Evolutionary conservation across 768 basidiomycete genomes (phyloP), one percentile per base, ranked within the genome.

Genomic region (Hygrophorus russula): DNA sequence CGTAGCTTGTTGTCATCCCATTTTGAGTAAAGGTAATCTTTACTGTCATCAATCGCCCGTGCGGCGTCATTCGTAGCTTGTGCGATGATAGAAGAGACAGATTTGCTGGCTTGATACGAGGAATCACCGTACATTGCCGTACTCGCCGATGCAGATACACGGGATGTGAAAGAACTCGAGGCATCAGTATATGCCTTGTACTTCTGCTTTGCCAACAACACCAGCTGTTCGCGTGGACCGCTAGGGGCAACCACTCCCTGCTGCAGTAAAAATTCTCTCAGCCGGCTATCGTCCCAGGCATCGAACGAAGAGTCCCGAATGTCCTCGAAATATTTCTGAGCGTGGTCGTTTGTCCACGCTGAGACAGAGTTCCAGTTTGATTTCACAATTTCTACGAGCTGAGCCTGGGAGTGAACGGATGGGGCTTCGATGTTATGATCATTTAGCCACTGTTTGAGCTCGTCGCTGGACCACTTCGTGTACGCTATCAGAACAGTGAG

Each of bases 11-110:
- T 81, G 51, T 93, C 88, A 44, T 84, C 80, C 94, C 94, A 96
- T 0, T 83, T 76, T 0, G 85, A 89, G 59, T 85, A 94, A 13
- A 92, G 63, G 52, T 91, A 93, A 58, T 97, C 92, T 57, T 80
- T 87, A 24, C 78, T 59, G 46, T 84, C 76, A 48, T 92, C 83
- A 15, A 89, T 57, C 19, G 63, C 64, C 17, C 67, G 63, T 6
- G 58, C 60, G 8, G 67, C 74, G 2, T 71, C 68, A 12, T 69
- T 62, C 0, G 79, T 75, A 2, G 79, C 76, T 46, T 76, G 71
- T 0, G 75, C 65, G 11, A 63, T 66, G 1, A 69, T 42, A 39
- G 61, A 71, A 7, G 68, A 64, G 12, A 63, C 52, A 32, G 62
- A 66, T 50, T 64, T 57, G 12, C 65, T 63, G 3, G 67, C 62